Conservation (phyloP, 805 yeast species). For the Wickerhamiella kazuoi region DNA sequence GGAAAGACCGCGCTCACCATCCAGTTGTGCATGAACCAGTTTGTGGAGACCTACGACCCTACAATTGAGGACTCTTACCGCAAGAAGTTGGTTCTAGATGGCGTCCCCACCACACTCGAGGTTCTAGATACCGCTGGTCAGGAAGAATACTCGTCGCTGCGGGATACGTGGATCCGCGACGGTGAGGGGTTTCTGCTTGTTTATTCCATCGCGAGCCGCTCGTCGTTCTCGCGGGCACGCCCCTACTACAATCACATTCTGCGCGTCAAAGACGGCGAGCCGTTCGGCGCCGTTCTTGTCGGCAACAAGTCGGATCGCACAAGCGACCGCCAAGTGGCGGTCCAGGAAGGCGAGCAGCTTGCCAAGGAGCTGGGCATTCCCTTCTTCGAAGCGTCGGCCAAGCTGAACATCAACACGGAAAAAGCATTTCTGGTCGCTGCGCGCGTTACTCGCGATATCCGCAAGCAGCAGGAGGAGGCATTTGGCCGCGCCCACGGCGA, state of each 20-base stretch:
- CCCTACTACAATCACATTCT: slow-evolving; percentile 65
- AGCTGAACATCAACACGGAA: slow-evolving; percentile 77
- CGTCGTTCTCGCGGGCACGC: slow-evolving; percentile 69
- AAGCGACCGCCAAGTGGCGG: slow-evolving; percentile 58
- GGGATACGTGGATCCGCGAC: slow-evolving; percentile 89
- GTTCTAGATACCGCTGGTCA: slow-evolving; percentile 97
- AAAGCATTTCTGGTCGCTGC: slow-evolving; percentile 48
- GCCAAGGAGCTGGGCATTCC: slow-evolving; percentile 44
- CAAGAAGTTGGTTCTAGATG: slow-evolving; percentile 72
- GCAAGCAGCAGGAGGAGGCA: slow-evolving; percentile 54
- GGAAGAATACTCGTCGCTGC: slow-evolving; percentile 86
- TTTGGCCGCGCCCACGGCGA: slow-evolving; percentile 27
- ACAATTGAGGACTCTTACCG: slow-evolving; percentile 68
- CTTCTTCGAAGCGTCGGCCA: slow-evolving; percentile 88
- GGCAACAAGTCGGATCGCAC: slow-evolving; percentile 77
- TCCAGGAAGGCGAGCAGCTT: slow-evolving; percentile 69
- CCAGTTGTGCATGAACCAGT: slow-evolving; percentile 65
- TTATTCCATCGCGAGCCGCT: slow-evolving; percentile 70
- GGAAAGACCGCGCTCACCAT: slow-evolving; percentile 96
- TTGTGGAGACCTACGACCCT: slow-evolving; percentile 95
- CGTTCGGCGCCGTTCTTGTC: slow-evolving; percentile 67
- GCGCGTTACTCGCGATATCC: slow-evolving; percentile 66
- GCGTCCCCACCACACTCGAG: slow-evolving; percentile 60
- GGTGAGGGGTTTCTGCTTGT: slow-evolving; percentile 89
- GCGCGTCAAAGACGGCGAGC: slow-evolving; percentile 41